These are phyloP conservation scores for Neocatenulostroma microsporum DNA, from an alignment of 2,329 filamentous ascomycete species.

Conservation along the genomic window DNA sequence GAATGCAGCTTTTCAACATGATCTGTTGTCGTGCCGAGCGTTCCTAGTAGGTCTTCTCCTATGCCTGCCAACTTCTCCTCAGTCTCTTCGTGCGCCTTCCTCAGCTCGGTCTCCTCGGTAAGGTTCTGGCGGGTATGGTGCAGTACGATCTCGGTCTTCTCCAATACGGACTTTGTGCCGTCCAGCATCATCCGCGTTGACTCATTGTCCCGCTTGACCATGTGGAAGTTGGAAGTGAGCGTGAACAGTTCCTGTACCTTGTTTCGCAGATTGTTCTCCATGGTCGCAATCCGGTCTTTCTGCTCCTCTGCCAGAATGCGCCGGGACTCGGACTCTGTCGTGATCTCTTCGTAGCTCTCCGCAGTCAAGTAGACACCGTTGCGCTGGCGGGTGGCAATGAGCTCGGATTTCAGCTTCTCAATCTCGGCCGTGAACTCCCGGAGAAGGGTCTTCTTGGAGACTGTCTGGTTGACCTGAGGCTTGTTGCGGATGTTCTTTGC, in stretches of 20 bases:
- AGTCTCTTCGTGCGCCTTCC: conserved; percentile 78
- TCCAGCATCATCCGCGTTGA: conserved; percentile 63
- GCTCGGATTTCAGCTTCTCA: conserved; percentile 85
- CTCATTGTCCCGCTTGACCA: conserved; percentile 84
- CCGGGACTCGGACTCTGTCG: conserved; percentile 82
- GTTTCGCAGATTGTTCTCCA: conserved; percentile 83
- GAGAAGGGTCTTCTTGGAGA: conserved; percentile 88
- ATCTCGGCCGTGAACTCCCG: conserved; percentile 88
- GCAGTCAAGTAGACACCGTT: conserved; percentile 93
- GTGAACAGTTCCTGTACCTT: conserved; percentile 89
- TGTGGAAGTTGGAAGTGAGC: conserved; percentile 78
- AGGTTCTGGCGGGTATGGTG: conserved; percentile 67
- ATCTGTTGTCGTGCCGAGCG: conserved; percentile 65
- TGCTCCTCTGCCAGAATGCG: conserved; percentile 90
- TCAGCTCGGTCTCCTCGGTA: conserved; percentile 68
- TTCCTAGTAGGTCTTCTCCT: conserved; percentile 68
- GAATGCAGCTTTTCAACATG: conserved; percentile 77
- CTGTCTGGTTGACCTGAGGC: conserved; percentile 83
- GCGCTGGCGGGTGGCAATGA: conserved; percentile 84
- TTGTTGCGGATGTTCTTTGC: conserved; percentile 99
- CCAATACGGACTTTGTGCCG: conserved; percentile 70
- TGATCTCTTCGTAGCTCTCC: conserved; percentile 84
- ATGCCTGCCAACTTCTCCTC: conserved; percentile 68
- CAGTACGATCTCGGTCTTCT: conserved; percentile 81
- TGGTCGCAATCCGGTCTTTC: conserved; percentile 79